A percentile compares a stretch with the other conserved stretches of the same genome.
These are phyloP conservation scores for Phlebiopsis flavidoalba DNA, from an alignment of 768 basidiomycete species.

Conservation along the genomic window DNA sequence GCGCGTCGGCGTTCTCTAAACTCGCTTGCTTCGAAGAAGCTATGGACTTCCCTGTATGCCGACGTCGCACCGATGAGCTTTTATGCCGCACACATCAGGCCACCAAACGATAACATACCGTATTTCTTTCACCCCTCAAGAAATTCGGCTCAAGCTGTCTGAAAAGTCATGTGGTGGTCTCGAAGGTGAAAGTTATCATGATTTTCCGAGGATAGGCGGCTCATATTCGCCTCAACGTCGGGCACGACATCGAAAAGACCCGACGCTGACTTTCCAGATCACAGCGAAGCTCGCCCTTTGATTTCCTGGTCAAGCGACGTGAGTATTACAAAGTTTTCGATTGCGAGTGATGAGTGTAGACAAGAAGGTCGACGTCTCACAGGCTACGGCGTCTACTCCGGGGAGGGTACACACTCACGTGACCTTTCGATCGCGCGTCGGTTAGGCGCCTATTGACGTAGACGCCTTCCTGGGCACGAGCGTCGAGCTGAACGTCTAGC, in stretches of 20 bases:
- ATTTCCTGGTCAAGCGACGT: background rate
- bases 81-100: background rate
- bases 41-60: background rate
- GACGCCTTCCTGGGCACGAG: background rate
- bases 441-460: background rate
- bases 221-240: slow-evolving; percentile 10
- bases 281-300: background rate
- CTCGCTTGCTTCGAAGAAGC: background rate
- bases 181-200: background rate
- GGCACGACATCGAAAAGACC: background rate
- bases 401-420: background rate
- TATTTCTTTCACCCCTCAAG: background rate
- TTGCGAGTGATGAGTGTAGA: background rate
- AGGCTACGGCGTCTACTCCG: background rate
- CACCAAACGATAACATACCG: background rate
- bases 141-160: background rate
- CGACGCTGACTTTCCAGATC: background rate
- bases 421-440: background rate
- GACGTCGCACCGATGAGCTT: background rate
- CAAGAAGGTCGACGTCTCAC: background rate
- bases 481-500: background rate
- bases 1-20: background rate
- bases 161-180: background rate
- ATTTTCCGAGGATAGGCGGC: background rate
- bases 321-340: background rate